Percentiles rank a stretch among this genome's conserved stretches.
phyloP scores from a whole-genome alignment of 2,329 filamentous ascomycete genomes.

The Seiridium cupressi region DNA sequence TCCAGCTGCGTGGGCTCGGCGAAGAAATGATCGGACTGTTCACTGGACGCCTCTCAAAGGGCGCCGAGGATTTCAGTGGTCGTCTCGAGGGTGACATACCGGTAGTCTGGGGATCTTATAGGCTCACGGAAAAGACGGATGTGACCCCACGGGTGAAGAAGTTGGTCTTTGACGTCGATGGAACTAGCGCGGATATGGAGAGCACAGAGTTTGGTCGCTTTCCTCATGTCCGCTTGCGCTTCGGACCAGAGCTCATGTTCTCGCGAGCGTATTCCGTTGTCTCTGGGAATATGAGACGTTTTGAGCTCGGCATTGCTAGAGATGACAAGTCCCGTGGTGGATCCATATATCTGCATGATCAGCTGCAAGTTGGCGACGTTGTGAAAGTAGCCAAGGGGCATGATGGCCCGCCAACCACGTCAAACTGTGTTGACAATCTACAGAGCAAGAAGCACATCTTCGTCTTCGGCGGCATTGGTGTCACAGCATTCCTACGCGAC shows the following conservation, averaged over 20 bases:
- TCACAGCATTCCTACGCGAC: constrained; percentile 26
- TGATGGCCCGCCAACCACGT: not conserved
- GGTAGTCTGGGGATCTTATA: constrained; percentile 42
- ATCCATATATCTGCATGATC: constrained; percentile 56
- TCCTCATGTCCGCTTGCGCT: constrained; percentile 54
- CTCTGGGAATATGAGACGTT: constrained; percentile 43
- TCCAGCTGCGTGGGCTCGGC: constrained; percentile 46
- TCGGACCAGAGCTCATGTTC: constrained; percentile 53
- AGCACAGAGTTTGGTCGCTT: constrained; percentile 36
- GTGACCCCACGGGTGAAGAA: constrained; percentile 50
- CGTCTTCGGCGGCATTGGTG: constrained; percentile 27
- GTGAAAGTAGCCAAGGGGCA: constrained; percentile 38
- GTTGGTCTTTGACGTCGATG: constrained; percentile 47
- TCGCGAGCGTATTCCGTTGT: constrained; percentile 57
- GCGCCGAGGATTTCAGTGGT: constrained; percentile 28
- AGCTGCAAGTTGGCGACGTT: constrained; percentile 47
- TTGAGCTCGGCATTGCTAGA: constrained; percentile 59
- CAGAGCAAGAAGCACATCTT: constrained; percentile 23
- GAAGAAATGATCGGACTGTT: constrained; percentile 46
- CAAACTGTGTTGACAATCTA: constrained; percentile 3
- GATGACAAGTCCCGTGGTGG: constrained; percentile 56
- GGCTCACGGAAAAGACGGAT: constrained; percentile 44
- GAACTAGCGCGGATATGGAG: constrained; percentile 28
- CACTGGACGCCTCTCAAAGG: constrained; percentile 45
- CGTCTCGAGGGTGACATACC: constrained; percentile 21